Evolutionary conservation across 257 asterid genomes (phyloP).

Genomic region (Gentiana dahurica): DNA sequence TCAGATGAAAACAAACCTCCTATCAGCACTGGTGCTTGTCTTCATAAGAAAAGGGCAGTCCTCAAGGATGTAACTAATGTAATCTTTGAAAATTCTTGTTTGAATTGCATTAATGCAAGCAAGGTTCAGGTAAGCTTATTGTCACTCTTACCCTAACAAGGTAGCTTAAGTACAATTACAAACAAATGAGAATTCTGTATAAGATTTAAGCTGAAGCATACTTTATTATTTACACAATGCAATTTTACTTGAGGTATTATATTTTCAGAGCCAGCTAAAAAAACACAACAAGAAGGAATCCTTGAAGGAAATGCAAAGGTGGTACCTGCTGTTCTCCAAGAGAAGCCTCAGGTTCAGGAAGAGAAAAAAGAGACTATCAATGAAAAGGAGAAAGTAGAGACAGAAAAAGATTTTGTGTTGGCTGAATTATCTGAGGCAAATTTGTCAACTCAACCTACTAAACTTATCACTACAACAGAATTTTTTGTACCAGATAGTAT

Average conservation of each 20-base stretch:
- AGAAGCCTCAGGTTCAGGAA: slow-evolving; percentile 22
- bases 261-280: slow-evolving; percentile 20
- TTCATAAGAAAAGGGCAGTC: slow-evolving; percentile 61
- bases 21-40: slow-evolving; percentile 23
- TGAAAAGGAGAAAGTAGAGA: slow-evolving; percentile 21
- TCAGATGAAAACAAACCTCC: slow-evolving; percentile 29
- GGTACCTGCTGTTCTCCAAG: slow-evolving; percentile 26
- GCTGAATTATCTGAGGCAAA: slow-evolving; percentile 7
- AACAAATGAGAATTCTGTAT: neutral
- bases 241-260: neutral
- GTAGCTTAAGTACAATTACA: neutral
- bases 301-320: slow-evolving; percentile 32
- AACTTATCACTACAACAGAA: slow-evolving; percentile 10
- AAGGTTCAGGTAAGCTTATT: slow-evolving; percentile 37
- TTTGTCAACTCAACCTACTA: slow-evolving; percentile 17
- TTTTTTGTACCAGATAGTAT: slow-evolving; percentile 20
- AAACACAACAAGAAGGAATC: slow-evolving; percentile 31
- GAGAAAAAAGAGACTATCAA: slow-evolving; percentile 15
- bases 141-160: slow-evolving; percentile 3
- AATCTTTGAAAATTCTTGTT: slow-evolving; percentile 34
- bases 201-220: neutral
- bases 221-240: no score
- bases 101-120: slow-evolving; percentile 36
- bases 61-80: slow-evolving; percentile 80
- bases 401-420: slow-evolving; percentile 23